These are phyloP conservation scores for Fragaria nilgerrensis DNA, from an alignment of 306 rosid genomes.

Conservation along the genomic window DNA sequence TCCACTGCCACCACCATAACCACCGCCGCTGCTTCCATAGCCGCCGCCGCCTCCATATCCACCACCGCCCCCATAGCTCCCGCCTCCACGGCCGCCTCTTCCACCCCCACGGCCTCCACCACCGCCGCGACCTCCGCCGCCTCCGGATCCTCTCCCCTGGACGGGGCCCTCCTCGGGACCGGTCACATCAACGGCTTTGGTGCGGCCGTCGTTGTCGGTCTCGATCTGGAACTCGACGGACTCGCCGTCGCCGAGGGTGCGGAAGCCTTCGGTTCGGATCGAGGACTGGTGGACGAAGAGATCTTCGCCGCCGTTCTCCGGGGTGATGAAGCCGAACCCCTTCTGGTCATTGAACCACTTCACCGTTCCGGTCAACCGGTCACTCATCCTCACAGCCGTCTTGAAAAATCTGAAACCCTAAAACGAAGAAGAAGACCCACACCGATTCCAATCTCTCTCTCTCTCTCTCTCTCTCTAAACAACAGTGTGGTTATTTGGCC, in stretches of 20 bases:
- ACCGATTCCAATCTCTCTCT: slow-evolving; percentile 6
- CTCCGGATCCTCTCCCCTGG: slow-evolving; percentile 59
- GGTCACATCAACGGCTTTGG: slow-evolving; percentile 86
- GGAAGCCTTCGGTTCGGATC: slow-evolving; percentile 70
- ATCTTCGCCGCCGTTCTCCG: slow-evolving; percentile 69
- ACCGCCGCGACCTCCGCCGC: slow-evolving; percentile 38
- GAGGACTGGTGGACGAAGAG: slow-evolving; percentile 84
- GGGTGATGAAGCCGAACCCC: slow-evolving; percentile 91
- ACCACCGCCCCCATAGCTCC: slow-evolving; percentile 29
- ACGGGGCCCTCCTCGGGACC: slow-evolving; percentile 57
- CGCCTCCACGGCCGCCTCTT: slow-evolving; percentile 14
- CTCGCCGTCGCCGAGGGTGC: slow-evolving; percentile 79
- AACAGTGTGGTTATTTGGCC: slow-evolving; percentile 2
- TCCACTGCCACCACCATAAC: slow-evolving; percentile 22
- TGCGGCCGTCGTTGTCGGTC: slow-evolving; percentile 54
- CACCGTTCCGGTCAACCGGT: slow-evolving; percentile 60
- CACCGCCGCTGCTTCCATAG: slow-evolving; percentile 20
- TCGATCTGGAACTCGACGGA: slow-evolving; percentile 68
- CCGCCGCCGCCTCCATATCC: slow-evolving; percentile 46
- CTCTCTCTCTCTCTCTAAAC: background rate
- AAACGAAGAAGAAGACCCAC: slow-evolving; percentile 13
- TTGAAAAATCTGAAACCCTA: slow-evolving; percentile 5
- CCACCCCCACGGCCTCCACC: slow-evolving; percentile 24
- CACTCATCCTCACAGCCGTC: slow-evolving; percentile 37
- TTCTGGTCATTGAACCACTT: slow-evolving; percentile 92